These are phyloP conservation scores for Cryptococcus sp. DNA, from an alignment of 1,284 basidiomycete genomes.

Conservation along the genomic window DNA sequence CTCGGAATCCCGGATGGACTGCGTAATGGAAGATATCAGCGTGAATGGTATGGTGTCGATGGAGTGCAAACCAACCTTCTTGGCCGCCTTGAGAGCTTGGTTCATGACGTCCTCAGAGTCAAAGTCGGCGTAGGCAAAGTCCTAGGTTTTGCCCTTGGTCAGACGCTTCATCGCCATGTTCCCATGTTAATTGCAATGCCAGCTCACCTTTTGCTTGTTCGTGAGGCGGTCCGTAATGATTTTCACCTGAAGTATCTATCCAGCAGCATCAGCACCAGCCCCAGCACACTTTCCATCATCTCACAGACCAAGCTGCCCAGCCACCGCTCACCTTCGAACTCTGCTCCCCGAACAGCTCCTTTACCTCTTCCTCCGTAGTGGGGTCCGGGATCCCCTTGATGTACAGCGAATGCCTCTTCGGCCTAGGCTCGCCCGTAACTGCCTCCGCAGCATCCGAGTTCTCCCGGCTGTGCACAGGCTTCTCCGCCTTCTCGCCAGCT, in stretches of 20 bases:
- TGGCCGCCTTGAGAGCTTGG: conserved; percentile 66
- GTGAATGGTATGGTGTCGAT: neutral
- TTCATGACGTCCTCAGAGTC: conserved; percentile 77
- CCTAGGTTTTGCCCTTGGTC: conserved; percentile 20
- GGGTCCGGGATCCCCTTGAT: conserved; percentile 61
- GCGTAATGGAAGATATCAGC: neutral
- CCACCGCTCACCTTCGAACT: conserved; percentile 34
- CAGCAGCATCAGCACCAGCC: conserved; percentile 6
- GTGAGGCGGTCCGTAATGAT: conserved; percentile 55
- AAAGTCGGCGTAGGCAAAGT: conserved; percentile 76
- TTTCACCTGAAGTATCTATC: conserved; percentile 67
- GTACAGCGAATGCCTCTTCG: conserved; percentile 77
- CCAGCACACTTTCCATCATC: neutral
- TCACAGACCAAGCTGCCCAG: neutral
- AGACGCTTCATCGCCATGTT: conserved; percentile 1
- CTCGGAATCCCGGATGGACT: conserved; percentile 46
- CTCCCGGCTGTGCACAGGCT: conserved; percentile 49
- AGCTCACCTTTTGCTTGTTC: conserved; percentile 32
- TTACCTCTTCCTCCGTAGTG: conserved; percentile 65
- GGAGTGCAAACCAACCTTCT: conserved; percentile 56
- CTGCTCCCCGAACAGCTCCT: conserved; percentile 61
- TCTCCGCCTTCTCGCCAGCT: neutral
- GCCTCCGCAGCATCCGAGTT: conserved; percentile 52
- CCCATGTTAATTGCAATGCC: neutral
- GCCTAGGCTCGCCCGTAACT: conserved; percentile 54